Conservation (phyloP, 1,139 yeast species). For the Yamadazyma spencermartinsiae region DNA sequence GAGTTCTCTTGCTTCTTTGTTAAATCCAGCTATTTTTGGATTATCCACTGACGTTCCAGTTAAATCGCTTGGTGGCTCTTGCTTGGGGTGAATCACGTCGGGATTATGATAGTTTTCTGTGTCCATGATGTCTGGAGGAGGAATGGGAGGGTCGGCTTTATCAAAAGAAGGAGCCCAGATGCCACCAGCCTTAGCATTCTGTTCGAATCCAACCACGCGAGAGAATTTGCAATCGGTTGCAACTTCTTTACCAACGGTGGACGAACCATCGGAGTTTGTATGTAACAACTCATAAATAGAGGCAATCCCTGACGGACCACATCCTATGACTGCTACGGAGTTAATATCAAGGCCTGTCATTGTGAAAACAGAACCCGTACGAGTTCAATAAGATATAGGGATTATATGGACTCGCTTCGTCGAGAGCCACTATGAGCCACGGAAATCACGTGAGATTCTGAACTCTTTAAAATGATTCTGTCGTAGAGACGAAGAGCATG, state of each 20-base stretch:
- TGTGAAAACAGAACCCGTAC: neutral
- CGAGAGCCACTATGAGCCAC: too few relatives aligned
- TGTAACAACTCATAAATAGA: slow-evolving; percentile 36
- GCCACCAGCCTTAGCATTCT: slow-evolving; percentile 33
- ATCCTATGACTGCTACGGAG: slow-evolving; percentile 36
- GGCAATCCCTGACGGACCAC: slow-evolving; percentile 41
- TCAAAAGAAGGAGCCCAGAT: slow-evolving; percentile 32
- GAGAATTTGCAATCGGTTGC: slow-evolving; percentile 23
- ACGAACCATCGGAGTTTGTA: slow-evolving; percentile 30
- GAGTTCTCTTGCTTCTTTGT: slow-evolving; percentile 18
- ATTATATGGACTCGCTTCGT: too few relatives aligned
- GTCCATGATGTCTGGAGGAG: slow-evolving; percentile 30
- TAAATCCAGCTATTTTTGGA: slow-evolving; percentile 18
- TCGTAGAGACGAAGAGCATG: too few relatives aligned
- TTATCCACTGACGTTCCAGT: slow-evolving; percentile 15
- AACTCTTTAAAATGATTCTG: too few relatives aligned
- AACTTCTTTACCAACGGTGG: slow-evolving; percentile 24
- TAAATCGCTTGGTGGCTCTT: slow-evolving; percentile 19
- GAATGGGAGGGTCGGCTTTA: slow-evolving; percentile 26
- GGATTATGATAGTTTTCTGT: slow-evolving; percentile 30
- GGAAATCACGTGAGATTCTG: too few relatives aligned
- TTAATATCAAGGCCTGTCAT: slow-evolving; percentile 17
- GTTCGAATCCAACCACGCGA: slow-evolving; percentile 35
- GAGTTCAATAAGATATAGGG: too few relatives aligned
- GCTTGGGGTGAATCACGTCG: slow-evolving; percentile 24